Base-by-base conservation (phyloP, 2,329 filamentous ascomycete genomes). In the Myriosclerotinia scirpicola region DNA sequence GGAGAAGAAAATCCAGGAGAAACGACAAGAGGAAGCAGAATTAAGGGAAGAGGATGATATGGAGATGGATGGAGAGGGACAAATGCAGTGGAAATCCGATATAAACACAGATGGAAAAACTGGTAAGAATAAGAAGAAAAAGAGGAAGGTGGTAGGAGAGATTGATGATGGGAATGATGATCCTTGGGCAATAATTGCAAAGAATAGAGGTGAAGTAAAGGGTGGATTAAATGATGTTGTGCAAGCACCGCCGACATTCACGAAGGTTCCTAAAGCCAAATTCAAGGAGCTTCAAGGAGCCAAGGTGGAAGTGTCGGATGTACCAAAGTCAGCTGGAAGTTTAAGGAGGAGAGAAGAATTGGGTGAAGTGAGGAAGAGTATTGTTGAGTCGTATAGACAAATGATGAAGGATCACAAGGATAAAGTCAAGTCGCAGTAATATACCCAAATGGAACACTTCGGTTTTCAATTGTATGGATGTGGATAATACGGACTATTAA, bases 361-460 rank as follows among this genome's bases (percentile, higher is more conserved):
- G 67, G 87, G 88, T n/a, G 84, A 81, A 60, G 86, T 89, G 72
- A 82, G 91, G 70, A 83, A 83, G 75, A 86, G 84, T 65, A 87
- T 93, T n/a, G 87, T 94, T 66, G 88, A 90, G 71, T 83, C 85
- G 54, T 94, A 94, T 76, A 81, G 91, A 68, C 84, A 84, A 71
- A 81, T 91, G 80, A 92, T 92, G 87, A 82, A 82, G 48, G 81
- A 81, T 68, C 84, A 73, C 44, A 67, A 50, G 58, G 66, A 44
- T 11, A 61, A 66, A 42, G 40, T 12, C 26, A 60, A 42, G 20
- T 36, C 38, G 15, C 58, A 54, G 54, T 61, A 26, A 61, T 50
- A 61, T 40, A 50, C 20, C 14, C n/a, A 34, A 36, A 36, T 12
- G 42, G 6, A 48, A 36, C 42, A 48, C 5, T 6, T 48, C 7